Percentiles rank a stretch among this genome's conserved stretches.
These are phyloP conservation scores for Aspergillus cavernicola DNA, from an alignment of 495 filamentous ascomycete species.

Conservation along the genomic window DNA sequence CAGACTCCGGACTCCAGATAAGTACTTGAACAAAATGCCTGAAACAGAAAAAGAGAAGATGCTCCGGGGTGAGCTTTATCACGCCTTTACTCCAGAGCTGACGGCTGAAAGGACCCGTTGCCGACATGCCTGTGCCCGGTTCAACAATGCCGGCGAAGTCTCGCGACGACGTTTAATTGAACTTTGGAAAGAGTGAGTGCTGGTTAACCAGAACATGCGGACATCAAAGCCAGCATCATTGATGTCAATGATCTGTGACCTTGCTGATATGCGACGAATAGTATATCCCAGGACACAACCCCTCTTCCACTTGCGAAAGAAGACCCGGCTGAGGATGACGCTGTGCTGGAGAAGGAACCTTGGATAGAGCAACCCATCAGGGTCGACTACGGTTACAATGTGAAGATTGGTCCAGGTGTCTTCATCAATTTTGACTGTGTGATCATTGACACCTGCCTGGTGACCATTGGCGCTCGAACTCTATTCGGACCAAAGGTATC, in stretches of 20 bases:
- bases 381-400: slow-evolving; percentile 74
- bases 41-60: slow-evolving; percentile 33
- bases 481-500: slow-evolving; percentile 73
- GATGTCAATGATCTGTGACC: too few species aligned
- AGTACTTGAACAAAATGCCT: slow-evolving; percentile 2
- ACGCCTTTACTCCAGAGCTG: slow-evolving; percentile 53
- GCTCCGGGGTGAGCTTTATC: slow-evolving; percentile 42
- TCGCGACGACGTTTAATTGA: slow-evolving; percentile 56
- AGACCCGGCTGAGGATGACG: slow-evolving; percentile 56
- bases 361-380: slow-evolving; percentile 70
- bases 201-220: background rate
- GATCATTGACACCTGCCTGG: slow-evolving; percentile 72
- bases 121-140: slow-evolving; percentile 53
- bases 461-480: slow-evolving; percentile 75
- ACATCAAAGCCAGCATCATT: background rate
- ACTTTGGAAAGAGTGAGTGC: slow-evolving; percentile 70
- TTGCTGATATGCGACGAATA: slow-evolving; percentile 23
- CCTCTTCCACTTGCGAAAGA: slow-evolving; percentile 56
- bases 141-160: slow-evolving; percentile 58
- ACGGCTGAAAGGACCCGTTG: slow-evolving; percentile 56
- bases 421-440: slow-evolving; percentile 77
- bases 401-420: slow-evolving; percentile 61
- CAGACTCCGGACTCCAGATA: background rate
- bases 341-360: slow-evolving; percentile 54
- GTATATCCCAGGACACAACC: slow-evolving; percentile 55